Base-by-base conservation (phyloP, 768 basidiomycete genomes). In the Chalciporus pseudorubinellus region DNA sequence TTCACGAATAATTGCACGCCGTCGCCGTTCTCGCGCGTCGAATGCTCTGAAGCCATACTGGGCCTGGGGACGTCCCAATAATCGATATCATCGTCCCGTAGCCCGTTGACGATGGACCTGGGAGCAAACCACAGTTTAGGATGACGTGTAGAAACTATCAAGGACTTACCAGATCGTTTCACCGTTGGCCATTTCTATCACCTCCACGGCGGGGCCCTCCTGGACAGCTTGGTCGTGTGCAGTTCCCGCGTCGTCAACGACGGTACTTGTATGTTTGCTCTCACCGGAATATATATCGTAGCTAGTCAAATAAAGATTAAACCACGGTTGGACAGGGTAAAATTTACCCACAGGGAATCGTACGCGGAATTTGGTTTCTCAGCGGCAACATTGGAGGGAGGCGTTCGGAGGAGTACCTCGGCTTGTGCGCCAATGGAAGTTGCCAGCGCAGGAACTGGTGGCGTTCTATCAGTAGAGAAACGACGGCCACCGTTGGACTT, bases 161-260 rank as follows among this genome's bases (percentile, higher is more conserved):
- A 40, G 41, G 21, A 74, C 83, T 51, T 48, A 89, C 91, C 91
- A 93, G 53, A 93, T 84, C 8, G 87, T 89, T 65, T 92, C 84
- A 20, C 91, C 91, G 63, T 91, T 91, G n/a, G 88, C 87, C 61
- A 91, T 72, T 63, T 92, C 87, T 48, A 92, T 77, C 39, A 92
- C 78, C 69, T 93, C 88, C 26, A 92, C 72, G 4, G 85, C 89
- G 43, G 84, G 80, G 12, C 80, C 82, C 44, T 79, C 59, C 53
- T 68, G 65, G 44, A 66, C 36, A 60, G 69, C 53, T 65, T 51
- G 57, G 8, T 60, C 60, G 19, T 21, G 60, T 29, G 51, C 63
- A 33, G 44, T 56, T 45, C 63, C 57, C 45, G 68, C 62, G 48
- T 75, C 77, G 6, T 72, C 75, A 66, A 61, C 56, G 33, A 60